Base-by-base conservation (phyloP, 345 rosid genomes). In the Arabis alpina region DNA sequence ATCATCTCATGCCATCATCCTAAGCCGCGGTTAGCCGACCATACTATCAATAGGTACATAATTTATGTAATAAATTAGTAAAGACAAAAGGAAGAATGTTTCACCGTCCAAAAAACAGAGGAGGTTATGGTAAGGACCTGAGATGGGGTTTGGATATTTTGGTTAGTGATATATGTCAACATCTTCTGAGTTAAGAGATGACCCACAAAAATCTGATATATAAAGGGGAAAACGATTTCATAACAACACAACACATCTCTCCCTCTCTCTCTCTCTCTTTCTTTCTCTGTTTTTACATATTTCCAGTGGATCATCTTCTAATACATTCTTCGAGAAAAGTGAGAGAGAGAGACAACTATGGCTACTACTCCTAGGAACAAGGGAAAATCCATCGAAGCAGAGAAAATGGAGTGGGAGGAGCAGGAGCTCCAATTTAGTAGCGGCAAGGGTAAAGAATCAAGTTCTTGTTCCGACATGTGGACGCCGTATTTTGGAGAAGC, bases 401-500 rank as follows among this genome's bases (percentile, higher is more conserved):
- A 72, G 55, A 70, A 79, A 72, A 58, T 68, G 53, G 70, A 55
- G 28, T 75, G 60, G 62, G 82, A 77, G 43, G 75, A 82, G 10
- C 40, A 36, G 80, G 80, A 79, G 70, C 53, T 51, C 11, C 68
- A 23, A n/a, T 68, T 66, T 77, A 85, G 54, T 34, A 63, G 64
- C 24, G 13, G 50, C 2, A 84, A 56, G 65, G 76, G 83, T 15
- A 73, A 63, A 24, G 75, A 55, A 27, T 45, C 54, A 16, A 75
- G 66, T 70, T 59, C 70, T 8, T 70, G 76, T 63, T 62, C 70
- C 5, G 81, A 83, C 73, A 84, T 72, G 73, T 72, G 91, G 87
- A 82, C 73, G 77, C 81, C 82, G 6, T 79, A 72, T 74, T 77
- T 83, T 32, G 82, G 80, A 69, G 90, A 81, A 71, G 82, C 87